A percentile compares a stretch with the other conserved stretches of the same genome.
Evolutionary conservation across 1,284 basidiomycete species (phyloP).

Genomic region (Marasmius tenuissimus): DNA sequence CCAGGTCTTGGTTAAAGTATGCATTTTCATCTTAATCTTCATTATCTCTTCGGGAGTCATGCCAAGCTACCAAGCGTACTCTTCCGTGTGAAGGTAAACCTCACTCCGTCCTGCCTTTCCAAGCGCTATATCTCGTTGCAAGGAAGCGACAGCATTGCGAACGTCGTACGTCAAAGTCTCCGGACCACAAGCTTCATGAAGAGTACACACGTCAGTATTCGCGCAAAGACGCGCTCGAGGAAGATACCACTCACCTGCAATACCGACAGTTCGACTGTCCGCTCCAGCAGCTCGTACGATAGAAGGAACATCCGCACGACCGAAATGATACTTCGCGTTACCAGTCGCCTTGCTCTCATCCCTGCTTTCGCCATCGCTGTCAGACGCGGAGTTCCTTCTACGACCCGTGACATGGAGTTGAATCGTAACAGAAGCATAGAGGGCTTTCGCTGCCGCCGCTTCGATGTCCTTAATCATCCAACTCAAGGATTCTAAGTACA

Average conservation of each 20-base stretch:
- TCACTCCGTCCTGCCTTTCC: neutral
- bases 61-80: neutral
- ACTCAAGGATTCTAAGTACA: neutral
- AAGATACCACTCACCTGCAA: neutral
- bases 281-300: neutral
- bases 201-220: neutral
- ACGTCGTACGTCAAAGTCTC: neutral
- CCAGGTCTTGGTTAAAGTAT: too few species aligned
- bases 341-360: neutral
- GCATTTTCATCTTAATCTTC: too few species aligned
- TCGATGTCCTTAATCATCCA: neutral
- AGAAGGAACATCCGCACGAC: neutral
- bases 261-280: neutral
- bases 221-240: neutral
- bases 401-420: neutral
- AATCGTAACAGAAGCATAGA: neutral
- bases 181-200: neutral
- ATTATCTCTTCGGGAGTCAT: too few species aligned
- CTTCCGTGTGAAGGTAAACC: conserved; percentile 1
- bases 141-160: neutral
- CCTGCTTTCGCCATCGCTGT: neutral
- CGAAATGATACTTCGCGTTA: neutral
- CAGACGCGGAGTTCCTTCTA: neutral
- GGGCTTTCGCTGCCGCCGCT: neutral
- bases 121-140: neutral